Evolutionary conservation across 148 eudicot genomes (phyloP).

Genomic region (Vaccinium vitisidaea): DNA sequence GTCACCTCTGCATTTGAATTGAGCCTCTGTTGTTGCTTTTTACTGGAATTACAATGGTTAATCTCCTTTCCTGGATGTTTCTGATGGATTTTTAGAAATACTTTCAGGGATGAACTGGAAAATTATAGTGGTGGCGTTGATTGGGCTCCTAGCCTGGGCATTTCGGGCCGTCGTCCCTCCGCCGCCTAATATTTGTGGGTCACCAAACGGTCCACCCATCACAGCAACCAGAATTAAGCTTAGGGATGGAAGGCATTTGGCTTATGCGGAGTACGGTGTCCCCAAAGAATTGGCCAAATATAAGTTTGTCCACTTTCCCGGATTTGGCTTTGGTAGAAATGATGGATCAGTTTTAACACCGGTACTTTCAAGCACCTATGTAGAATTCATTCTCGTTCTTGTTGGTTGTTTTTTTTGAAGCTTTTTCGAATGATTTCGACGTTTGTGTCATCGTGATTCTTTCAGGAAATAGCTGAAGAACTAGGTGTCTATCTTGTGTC

Average conservation of each 20-base stretch:
- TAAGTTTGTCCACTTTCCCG: slow-evolving; percentile 52
- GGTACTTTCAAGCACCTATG: slow-evolving; percentile 17
- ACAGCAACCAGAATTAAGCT: slow-evolving; percentile 34
- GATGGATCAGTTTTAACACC: slow-evolving; percentile 19
- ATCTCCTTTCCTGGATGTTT: neutral
- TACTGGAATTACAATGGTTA: neutral
- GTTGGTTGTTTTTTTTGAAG: slow-evolving; percentile 14
- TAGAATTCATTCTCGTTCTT: neutral
- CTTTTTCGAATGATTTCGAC: neutral
- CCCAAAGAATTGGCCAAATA: slow-evolving; percentile 46
- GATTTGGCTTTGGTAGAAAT: slow-evolving; percentile 35
- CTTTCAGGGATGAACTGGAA: slow-evolving; percentile 15
- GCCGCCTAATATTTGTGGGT: slow-evolving; percentile 25
- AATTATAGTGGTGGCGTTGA: slow-evolving; percentile 1
- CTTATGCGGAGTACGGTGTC: slow-evolving; percentile 60
- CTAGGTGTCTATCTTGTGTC: slow-evolving; percentile 51
- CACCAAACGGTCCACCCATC: slow-evolving; percentile 27
- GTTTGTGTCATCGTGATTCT: neutral
- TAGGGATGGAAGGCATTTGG: slow-evolving; percentile 64
- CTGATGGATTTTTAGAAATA: neutral
- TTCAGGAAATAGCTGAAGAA: slow-evolving; percentile 49
- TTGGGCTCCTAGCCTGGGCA: slow-evolving; percentile 26
- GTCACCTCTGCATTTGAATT: neutral
- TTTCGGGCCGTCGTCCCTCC: slow-evolving; percentile 24
- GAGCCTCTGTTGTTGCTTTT: neutral